A percentile compares a stretch with the other conserved stretches of the same genome.
phyloP scores from a whole-genome alignment of 441 rosid species.

The Rhodomyrtus psidioides region DNA sequence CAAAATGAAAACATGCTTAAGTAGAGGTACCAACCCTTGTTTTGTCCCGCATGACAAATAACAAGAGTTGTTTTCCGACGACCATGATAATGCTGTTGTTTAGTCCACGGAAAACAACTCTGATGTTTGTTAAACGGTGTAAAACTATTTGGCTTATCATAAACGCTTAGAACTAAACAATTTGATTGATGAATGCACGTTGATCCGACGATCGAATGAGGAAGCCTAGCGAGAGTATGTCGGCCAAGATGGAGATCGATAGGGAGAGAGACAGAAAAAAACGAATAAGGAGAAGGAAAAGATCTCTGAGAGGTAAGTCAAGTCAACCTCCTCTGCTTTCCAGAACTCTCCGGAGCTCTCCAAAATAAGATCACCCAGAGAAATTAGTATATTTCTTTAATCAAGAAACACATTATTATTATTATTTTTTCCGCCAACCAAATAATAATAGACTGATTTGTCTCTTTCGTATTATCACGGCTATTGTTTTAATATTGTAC shows the following conservation, averaged over 20 bases:
- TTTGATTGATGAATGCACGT: not conserved
- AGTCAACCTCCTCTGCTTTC: too few species aligned
- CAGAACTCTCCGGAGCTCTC: too few species aligned
- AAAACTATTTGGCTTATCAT: too few species aligned
- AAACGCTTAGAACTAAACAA: too few species aligned
- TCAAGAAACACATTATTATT: too few species aligned
- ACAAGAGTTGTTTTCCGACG: constrained; percentile 78
- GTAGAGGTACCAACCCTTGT: constrained; percentile 52
- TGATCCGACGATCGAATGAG: not conserved
- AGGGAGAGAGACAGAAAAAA: not conserved
- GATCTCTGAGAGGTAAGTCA: too few species aligned
- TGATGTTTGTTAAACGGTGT: not conserved
- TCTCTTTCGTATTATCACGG: not conserved
- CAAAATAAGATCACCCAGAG: too few species aligned
- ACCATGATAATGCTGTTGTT: too few species aligned
- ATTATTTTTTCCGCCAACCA: not conserved
- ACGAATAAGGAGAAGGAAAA: not conserved
- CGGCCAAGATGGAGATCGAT: not conserved
- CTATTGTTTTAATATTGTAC: not conserved
- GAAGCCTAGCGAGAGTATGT: not conserved
- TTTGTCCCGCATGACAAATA: constrained; percentile 98
- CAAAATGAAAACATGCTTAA: not conserved
- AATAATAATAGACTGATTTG: not conserved
- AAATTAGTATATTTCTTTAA: too few species aligned
- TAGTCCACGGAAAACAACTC: too few species aligned